Conservation (phyloP, 169 alveolate species). For the Cyclospora cayetanensis region DNA sequence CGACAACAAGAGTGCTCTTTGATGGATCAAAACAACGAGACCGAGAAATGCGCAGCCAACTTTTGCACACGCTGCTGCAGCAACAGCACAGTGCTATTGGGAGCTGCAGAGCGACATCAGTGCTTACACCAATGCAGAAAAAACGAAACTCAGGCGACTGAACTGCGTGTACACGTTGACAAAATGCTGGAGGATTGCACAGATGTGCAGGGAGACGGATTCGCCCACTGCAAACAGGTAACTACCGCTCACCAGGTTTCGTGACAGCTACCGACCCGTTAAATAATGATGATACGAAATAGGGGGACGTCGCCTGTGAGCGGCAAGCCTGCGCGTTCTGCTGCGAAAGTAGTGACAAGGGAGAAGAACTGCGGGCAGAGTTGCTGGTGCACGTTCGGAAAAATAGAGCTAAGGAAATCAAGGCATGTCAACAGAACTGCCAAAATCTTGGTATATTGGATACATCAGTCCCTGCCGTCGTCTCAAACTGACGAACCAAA, state of each 20-base stretch:
- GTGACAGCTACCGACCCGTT: too few species aligned
- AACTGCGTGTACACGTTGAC: background rate
- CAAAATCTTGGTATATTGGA: background rate
- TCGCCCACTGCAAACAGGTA: constrained; percentile 39
- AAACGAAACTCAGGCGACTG: background rate
- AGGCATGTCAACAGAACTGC: constrained; percentile 1
- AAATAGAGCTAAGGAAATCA: background rate
- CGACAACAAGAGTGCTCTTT: background rate
- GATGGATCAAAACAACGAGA: background rate
- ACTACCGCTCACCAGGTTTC: too few species aligned
- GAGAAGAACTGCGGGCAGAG: constrained; percentile 5
- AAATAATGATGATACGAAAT: too few species aligned
- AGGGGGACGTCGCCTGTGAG: constrained; percentile 27
- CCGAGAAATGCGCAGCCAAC: background rate
- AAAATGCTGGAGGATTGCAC: constrained; percentile 11
- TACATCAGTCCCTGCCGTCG: background rate
- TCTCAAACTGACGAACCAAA: background rate
- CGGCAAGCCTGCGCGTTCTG: constrained; percentile 57
- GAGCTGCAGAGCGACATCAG: background rate
- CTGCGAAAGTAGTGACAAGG: constrained; percentile 41
- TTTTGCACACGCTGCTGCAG: constrained; percentile 47
- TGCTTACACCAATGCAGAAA: background rate
- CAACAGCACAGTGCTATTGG: constrained; percentile 1
- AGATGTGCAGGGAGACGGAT: constrained; percentile 15
- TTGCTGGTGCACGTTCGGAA: background rate